phyloP scores from a whole-genome alignment of 176 grass and related monocot genomes.

The Eragrostis nindensis region DNA sequence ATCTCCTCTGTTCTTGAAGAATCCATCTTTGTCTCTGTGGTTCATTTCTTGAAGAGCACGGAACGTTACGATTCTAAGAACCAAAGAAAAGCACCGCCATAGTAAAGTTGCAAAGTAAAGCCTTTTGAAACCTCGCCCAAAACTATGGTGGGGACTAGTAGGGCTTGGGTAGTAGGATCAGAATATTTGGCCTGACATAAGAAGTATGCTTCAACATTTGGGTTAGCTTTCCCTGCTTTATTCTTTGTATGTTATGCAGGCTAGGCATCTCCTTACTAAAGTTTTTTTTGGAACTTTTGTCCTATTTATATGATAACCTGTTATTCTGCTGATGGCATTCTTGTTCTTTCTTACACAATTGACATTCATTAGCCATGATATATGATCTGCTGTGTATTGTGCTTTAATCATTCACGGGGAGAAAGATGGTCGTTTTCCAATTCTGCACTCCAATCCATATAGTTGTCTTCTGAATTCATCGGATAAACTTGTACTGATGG shows the following conservation, averaged over 20 bases:
- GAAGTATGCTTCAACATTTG: background rate
- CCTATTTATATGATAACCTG: background rate
- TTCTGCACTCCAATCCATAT: background rate
- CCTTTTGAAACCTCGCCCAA: constrained; percentile 2
- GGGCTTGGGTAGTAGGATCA: background rate
- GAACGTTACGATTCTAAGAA: constrained; percentile 9
- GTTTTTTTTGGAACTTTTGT: background rate
- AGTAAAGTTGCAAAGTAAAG: constrained; percentile 40
- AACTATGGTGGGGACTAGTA: background rate
- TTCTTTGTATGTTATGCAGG: background rate
- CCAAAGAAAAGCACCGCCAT: constrained; percentile 17
- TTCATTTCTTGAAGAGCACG: constrained; percentile 42
- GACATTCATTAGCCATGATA: background rate
- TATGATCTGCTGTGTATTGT: background rate
- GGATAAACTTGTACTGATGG: background rate
- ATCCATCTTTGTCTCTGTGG: constrained; percentile 1
- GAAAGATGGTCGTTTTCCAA: background rate
- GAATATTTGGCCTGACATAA: constrained; percentile 3
- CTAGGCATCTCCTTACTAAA: constrained; percentile 1
- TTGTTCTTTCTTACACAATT: constrained; percentile 6
- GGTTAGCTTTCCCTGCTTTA: constrained; percentile 14
- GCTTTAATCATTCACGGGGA: background rate
- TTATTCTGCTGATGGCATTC: background rate
- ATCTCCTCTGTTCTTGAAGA: background rate
- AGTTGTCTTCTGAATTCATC: background rate